A percentile compares a stretch with the other conserved stretches of the same genome.
Conservation (phyloP, 2,329 filamentous ascomycete genomes). For the Ophiostoma sp. region DNA sequence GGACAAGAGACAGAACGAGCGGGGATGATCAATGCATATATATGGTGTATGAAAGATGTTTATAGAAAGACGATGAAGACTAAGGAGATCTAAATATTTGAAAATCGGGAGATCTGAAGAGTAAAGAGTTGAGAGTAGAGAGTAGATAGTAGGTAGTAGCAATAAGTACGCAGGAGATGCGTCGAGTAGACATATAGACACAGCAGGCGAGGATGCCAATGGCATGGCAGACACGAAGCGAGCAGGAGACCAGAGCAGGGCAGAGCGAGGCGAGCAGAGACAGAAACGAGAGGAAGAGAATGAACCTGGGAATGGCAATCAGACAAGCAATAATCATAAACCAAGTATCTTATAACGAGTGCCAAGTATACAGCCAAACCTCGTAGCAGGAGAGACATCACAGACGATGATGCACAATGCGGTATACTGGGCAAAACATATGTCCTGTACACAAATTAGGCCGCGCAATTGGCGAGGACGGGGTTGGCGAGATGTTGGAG, state of each 20-base stretch:
- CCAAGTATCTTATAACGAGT: background rate
- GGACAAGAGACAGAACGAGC: constrained; percentile 1
- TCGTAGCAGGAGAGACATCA: constrained; percentile 3
- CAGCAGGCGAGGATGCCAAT: background rate
- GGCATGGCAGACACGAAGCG: constrained; percentile 7
- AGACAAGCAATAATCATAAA: background rate
- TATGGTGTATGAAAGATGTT: background rate
- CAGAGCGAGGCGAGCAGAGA: constrained; percentile 13
- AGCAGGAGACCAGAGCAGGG: background rate
- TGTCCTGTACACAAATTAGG: background rate
- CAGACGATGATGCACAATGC: constrained; percentile 4
- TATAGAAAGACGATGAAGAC: background rate
- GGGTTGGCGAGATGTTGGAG: constrained; percentile 10
- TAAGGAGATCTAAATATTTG: background rate
- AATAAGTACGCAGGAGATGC: background rate
- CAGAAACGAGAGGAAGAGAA: constrained; percentile 7
- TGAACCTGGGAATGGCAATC: background rate
- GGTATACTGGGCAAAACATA: constrained; percentile 17
- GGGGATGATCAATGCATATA: constrained; percentile 18
- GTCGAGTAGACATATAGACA: background rate
- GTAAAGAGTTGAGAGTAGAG: background rate
- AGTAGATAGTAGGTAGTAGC: background rate
- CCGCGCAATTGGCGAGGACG: constrained; percentile 18
- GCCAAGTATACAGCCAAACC: background rate
- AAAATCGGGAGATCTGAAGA: background rate